phyloP scores from a whole-genome alignment of 1,139 yeast genomes.

The Kurtzmaniella quercitrusa region DNA sequence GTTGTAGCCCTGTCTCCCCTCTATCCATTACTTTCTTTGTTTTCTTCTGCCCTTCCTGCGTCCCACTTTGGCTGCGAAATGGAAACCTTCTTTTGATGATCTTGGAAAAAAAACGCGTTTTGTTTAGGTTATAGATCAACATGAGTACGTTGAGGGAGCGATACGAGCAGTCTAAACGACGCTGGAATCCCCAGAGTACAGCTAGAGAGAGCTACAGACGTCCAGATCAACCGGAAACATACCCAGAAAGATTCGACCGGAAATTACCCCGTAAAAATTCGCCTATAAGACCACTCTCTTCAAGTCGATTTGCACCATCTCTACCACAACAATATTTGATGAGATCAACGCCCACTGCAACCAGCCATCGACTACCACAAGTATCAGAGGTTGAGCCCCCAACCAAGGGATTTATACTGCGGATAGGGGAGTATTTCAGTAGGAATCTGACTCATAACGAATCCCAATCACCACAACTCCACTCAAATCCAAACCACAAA shows the following conservation, averaged over 20 bases:
- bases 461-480: not conserved
- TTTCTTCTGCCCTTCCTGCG: not conserved
- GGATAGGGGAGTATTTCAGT: conserved; percentile 3
- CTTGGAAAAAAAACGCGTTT: not conserved
- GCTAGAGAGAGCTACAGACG: not conserved
- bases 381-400: not conserved
- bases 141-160: conserved; percentile 2
- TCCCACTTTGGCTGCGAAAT: conserved; percentile 1
- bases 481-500: not conserved
- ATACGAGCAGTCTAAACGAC: conserved; percentile 1
- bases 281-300: not conserved
- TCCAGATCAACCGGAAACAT: not conserved
- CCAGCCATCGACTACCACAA: not conserved
- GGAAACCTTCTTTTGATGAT: not conserved
- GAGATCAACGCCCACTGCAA: not conserved
- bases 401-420: conserved; percentile 2
- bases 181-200: not conserved
- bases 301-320: not conserved
- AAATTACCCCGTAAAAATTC: not conserved
- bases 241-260: not conserved
- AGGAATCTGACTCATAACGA: not conserved
- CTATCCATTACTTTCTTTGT: not conserved
- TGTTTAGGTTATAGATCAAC: not conserved
- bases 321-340: not conserved
- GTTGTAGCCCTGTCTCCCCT: too few relatives aligned